phyloP scores from a whole-genome alignment of 164 flowering plant species.

The Warburgia ugandensis region DNA sequence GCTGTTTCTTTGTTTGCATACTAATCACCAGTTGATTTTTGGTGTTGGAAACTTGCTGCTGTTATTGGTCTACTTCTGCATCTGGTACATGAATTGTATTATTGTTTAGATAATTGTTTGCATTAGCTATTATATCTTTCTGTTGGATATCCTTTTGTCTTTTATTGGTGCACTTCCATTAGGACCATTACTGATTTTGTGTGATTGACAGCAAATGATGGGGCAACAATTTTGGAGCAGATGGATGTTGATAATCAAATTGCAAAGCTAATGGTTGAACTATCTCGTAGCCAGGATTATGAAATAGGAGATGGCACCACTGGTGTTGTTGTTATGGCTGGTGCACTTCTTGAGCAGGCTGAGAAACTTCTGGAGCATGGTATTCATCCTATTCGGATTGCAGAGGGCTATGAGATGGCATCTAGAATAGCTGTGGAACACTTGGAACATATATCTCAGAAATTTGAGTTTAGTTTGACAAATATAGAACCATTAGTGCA shows the following conservation, averaged over 20 bases:
- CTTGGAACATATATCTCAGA: slow-evolving; percentile 70
- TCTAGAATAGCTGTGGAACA: slow-evolving; percentile 82
- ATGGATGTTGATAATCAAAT: slow-evolving; percentile 99
- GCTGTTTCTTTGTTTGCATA: no score
- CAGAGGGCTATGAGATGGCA: slow-evolving; percentile 97
- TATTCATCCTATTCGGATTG: slow-evolving; percentile 90
- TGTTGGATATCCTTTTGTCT: background rate
- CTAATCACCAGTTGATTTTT: no score
- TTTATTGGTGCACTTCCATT: slow-evolving; percentile 5
- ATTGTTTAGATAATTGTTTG: no score
- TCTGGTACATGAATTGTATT: no score
- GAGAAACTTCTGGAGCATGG: slow-evolving; percentile 76
- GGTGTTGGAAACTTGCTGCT: no score
- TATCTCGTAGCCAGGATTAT: slow-evolving; percentile 95
- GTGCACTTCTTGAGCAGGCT: slow-evolving; percentile 91
- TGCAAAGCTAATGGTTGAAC: slow-evolving; percentile 93
- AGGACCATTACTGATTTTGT: background rate
- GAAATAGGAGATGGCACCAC: slow-evolving; percentile 99
- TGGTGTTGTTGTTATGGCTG: slow-evolving; percentile 97
- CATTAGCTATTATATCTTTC: no score
- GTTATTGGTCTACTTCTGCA: no score
- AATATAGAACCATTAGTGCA: slow-evolving; percentile 77
- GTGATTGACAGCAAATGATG: slow-evolving; percentile 76
- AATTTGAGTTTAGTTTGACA: slow-evolving; percentile 55
- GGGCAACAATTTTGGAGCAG: slow-evolving; percentile 94